Evolutionary conservation across 371 early-diverging fungal species (phyloP), one percentile per base, ranked within the genome.

Genomic region (Lichtheimia ornata): DNA sequence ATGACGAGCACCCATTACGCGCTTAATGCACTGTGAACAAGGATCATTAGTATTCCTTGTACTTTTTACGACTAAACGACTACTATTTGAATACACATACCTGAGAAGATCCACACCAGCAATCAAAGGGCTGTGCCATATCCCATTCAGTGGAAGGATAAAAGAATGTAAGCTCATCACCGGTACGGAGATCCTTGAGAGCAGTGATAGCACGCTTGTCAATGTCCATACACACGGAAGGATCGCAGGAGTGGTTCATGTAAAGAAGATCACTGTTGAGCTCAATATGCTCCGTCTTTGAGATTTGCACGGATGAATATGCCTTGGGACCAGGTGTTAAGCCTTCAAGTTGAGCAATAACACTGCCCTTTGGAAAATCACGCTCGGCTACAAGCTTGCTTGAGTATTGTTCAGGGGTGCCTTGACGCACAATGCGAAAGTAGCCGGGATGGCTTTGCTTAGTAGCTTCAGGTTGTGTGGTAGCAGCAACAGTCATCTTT

Each of bases 141-240:
- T 89, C 89, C 91, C 91, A 94, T 68, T 94, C 94, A 27, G 89
- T 89, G 22, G 85, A 82, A 30, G 92, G 92, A 63, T 94, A 94
- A 69, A 92, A 92, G 73, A 94, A 92, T 14, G 89, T 88, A 61
- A 91, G 40, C 65, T 88, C 90, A 56, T 88, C 89, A 20, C 90
- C 91, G 42, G 73, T 72, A 56, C 73, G 70, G 53, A 88, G 64
- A 55, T 88, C 88, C 43, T 71, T 71, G 15, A 68, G 59, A 14
- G 92, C 93, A 15, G 77, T 69, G 5, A 91, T 75, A 24, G 66
- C 66, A 67, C 70, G 70, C 30, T 62, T 56, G 62, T 79, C 80
- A 15, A 82, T 78, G 61, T 91, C 87, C 63, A 93, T 64, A 27
- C 70, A 53, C 13, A 81, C 79, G 18, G 85, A 83, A 0, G 93